phyloP scores from a whole-genome alignment of 192 early-diverging fungal genomes.

The Coemansia sp. region DNA sequence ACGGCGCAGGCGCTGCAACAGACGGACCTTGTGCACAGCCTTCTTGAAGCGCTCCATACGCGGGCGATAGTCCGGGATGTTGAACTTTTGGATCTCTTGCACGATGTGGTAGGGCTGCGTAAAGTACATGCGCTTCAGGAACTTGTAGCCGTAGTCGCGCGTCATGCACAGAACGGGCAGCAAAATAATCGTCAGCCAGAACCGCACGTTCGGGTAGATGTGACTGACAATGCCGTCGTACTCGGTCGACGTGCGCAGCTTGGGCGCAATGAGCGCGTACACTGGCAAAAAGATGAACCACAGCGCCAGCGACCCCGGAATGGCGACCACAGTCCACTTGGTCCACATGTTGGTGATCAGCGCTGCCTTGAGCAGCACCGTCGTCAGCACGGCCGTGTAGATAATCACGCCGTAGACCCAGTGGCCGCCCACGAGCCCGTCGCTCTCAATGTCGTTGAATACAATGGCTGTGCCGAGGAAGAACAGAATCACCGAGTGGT shows the following conservation, averaged over 20 bases:
- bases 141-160: conserved; percentile 95
- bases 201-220: conserved; percentile 68
- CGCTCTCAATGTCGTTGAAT: conserved; percentile 61
- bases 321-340: conserved; percentile 90
- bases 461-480: conserved; percentile 54
- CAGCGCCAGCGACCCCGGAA: conserved; percentile 86
- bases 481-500: conserved; percentile 67
- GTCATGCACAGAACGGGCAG: conserved; percentile 85
- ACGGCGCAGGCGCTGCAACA: conserved; percentile 89
- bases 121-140: conserved; percentile 77
- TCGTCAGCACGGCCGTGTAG: conserved; percentile 73
- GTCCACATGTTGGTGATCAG: conserved; percentile 92
- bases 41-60: conserved; percentile 98
- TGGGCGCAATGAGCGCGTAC: conserved; percentile 77
- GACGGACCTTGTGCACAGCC: conserved; percentile 96
- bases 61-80: conserved; percentile 98
- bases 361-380: conserved; percentile 90
- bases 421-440: conserved; percentile 58
- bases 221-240: conserved; percentile 73
- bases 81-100: conserved; percentile 99
- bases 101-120: conserved; percentile 93
- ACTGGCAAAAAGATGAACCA: conserved; percentile 90
- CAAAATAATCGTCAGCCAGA: conserved; percentile 88
- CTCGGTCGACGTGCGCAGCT: conserved; percentile 67
- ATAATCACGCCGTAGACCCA: conserved; percentile 66